These are phyloP conservation scores for Nakaseomyces bracarensis DNA, from an alignment of 1,139 yeast genomes.

Conservation along the genomic window DNA sequence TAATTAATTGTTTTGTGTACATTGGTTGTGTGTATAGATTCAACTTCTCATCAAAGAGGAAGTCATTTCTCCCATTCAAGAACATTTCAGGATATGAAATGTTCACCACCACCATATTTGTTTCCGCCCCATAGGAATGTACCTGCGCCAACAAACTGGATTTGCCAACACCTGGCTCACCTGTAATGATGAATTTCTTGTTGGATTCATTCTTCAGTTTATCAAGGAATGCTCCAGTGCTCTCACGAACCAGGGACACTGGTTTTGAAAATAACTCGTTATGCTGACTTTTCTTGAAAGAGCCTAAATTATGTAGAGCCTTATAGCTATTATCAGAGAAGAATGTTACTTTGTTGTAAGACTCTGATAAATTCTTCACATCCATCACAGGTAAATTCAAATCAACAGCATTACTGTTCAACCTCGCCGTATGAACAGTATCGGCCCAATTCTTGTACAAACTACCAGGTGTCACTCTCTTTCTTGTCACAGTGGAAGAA, in stretches of 20 bases:
- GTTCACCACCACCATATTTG: constrained; percentile 54
- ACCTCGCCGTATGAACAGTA: constrained; percentile 24
- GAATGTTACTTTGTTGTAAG: constrained; percentile 17
- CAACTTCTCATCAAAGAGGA: constrained; percentile 44
- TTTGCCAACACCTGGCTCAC: constrained; percentile 76
- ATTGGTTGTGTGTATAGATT: constrained; percentile 68
- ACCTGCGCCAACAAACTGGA: constrained; percentile 66
- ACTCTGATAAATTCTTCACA: constrained; percentile 14
- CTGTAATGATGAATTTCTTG: constrained; percentile 54
- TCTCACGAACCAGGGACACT: constrained; percentile 43
- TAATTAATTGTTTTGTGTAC: constrained; percentile 56
- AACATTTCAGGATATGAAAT: constrained; percentile 55
- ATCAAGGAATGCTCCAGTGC: constrained; percentile 20
- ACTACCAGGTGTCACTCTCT: constrained; percentile 25
- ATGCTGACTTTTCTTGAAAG: constrained; percentile 57
- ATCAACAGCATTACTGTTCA: constrained; percentile 22
- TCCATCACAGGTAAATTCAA: constrained; percentile 21
- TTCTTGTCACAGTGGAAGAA: constrained; percentile 20
- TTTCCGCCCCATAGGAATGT: constrained; percentile 47
- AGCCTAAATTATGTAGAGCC: constrained; percentile 37
- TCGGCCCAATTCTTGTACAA: constrained; percentile 28
- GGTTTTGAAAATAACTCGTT: constrained; percentile 56
- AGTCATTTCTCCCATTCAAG: constrained; percentile 67
- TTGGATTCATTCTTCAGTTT: constrained; percentile 29
- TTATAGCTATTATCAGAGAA: constrained; percentile 23